Conservation (phyloP, 257 asterid species). For the Verbena officinalis region DNA sequence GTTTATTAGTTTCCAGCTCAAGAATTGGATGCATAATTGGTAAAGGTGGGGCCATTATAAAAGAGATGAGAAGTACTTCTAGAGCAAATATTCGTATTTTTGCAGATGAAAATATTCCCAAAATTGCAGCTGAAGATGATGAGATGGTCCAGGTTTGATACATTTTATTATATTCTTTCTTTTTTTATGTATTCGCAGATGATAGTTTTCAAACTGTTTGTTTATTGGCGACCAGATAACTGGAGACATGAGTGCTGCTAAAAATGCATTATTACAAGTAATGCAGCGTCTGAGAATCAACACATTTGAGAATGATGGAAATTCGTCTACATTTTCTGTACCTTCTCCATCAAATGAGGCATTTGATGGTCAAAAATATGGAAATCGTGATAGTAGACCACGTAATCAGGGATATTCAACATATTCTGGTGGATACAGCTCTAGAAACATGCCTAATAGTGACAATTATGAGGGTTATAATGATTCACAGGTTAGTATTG, state of each 20-base stretch:
- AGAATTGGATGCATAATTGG: slow-evolving; percentile 89
- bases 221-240: slow-evolving; percentile 54
- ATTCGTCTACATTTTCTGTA: slow-evolving; percentile 40
- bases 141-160: slow-evolving; percentile 85
- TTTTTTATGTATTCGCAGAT: slow-evolving; percentile 3
- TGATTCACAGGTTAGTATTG: slow-evolving; percentile 57
- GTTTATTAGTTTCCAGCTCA: slow-evolving; percentile 70
- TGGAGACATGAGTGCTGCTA: slow-evolving; percentile 73
- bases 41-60: slow-evolving; percentile 84
- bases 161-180: slow-evolving; percentile 7
- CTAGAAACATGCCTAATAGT: slow-evolving; percentile 39
- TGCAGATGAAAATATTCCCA: slow-evolving; percentile 74
- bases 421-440: slow-evolving; percentile 52
- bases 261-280: slow-evolving; percentile 71
- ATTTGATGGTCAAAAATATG: slow-evolving; percentile 51
- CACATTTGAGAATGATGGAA: slow-evolving; percentile 63
- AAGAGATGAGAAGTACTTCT: slow-evolving; percentile 74
- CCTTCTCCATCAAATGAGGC: slow-evolving; percentile 41
- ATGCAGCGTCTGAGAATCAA: slow-evolving; percentile 70
- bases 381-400: slow-evolving; percentile 49
- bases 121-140: slow-evolving; percentile 80
- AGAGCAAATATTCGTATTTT: slow-evolving; percentile 79
- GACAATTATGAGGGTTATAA: slow-evolving; percentile 51
- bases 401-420: slow-evolving; percentile 53
- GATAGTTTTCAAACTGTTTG: slow-evolving; percentile 5